These are phyloP conservation scores for Hygrophorus pudorinus DNA, from an alignment of 768 basidiomycete species.

Conservation along the genomic window DNA sequence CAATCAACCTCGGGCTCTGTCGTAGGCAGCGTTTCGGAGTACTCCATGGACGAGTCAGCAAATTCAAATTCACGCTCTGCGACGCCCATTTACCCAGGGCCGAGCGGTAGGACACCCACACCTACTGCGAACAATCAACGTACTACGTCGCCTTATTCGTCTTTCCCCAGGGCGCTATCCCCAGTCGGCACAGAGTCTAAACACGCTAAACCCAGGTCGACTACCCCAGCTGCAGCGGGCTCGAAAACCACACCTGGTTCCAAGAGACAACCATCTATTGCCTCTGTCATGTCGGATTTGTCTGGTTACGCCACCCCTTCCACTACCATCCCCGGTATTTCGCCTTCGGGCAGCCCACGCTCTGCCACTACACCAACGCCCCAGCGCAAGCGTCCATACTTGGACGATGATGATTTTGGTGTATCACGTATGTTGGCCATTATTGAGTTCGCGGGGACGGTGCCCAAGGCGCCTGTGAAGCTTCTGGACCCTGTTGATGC, in stretches of 20 bases:
- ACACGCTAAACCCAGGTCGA: constrained; percentile 6
- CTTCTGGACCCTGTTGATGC: constrained; percentile 58
- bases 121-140: constrained; percentile 8
- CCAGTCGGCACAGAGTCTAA: constrained; percentile 10
- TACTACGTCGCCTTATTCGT: constrained; percentile 11
- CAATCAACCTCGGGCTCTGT: background rate
- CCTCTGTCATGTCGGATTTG: constrained; percentile 61
- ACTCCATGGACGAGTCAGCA: constrained; percentile 40
- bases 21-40: constrained; percentile 32
- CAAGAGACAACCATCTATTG: constrained; percentile 57
- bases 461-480: constrained; percentile 21
- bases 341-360: constrained; percentile 18
- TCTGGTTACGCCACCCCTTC: constrained; percentile 41
- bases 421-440: constrained; percentile 79
- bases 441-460: constrained; percentile 58
- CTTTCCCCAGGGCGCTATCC: constrained; percentile 8
- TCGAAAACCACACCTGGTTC: constrained; percentile 9
- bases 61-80: constrained; percentile 28
- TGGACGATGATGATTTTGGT: constrained; percentile 81
- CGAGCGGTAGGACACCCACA: constrained; percentile 22
- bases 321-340: constrained; percentile 9
- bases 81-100: constrained; percentile 30
- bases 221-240: constrained; percentile 11
- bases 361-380: constrained; percentile 22
- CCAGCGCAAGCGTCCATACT: constrained; percentile 34